Evolutionary conservation across 305 asterid genomes (phyloP).

Genomic region (Solanum hybrid): DNA sequence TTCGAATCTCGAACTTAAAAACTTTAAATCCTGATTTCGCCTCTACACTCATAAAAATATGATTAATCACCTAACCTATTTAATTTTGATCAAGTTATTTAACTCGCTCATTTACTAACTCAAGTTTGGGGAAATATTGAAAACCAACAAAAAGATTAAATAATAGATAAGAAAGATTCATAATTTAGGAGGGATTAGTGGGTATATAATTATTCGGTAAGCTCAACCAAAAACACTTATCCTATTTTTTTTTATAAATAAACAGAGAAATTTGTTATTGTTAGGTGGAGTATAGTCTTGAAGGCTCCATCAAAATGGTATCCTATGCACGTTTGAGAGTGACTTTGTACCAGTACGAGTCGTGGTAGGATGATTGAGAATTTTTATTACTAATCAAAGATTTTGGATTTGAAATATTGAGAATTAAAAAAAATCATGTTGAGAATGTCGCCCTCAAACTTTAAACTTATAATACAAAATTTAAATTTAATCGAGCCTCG

Average conservation of each 20-base stretch:
- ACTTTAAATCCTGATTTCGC: not conserved
- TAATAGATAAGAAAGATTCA: conserved; percentile 11
- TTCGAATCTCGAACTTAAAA: not conserved
- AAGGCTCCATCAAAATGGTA: conserved; percentile 25
- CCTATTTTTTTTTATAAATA: not conserved
- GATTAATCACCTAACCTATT: not conserved
- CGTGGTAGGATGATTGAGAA: not conserved
- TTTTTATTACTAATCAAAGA: not conserved
- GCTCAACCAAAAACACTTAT: not conserved
- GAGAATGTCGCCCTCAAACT: not conserved
- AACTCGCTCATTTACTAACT: not conserved
- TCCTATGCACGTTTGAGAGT: conserved; percentile 16
- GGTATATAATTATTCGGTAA: conserved; percentile 12
- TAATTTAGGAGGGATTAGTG: not conserved
- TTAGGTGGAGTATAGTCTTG: conserved; percentile 10
- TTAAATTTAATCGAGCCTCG: not conserved
- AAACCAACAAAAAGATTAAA: not conserved
- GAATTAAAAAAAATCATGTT: not conserved
- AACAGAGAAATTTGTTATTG: not conserved
- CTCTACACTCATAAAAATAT: not conserved
- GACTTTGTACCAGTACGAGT: not conserved
- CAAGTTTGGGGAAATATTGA: not conserved
- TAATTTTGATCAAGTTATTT: not conserved
- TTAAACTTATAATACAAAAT: rapidly evolving
- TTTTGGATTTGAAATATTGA: not conserved